Evolutionary conservation across 345 rosid genomes (phyloP), one percentile per base, ranked within the genome.

Genomic region (Mangifera indica): DNA sequence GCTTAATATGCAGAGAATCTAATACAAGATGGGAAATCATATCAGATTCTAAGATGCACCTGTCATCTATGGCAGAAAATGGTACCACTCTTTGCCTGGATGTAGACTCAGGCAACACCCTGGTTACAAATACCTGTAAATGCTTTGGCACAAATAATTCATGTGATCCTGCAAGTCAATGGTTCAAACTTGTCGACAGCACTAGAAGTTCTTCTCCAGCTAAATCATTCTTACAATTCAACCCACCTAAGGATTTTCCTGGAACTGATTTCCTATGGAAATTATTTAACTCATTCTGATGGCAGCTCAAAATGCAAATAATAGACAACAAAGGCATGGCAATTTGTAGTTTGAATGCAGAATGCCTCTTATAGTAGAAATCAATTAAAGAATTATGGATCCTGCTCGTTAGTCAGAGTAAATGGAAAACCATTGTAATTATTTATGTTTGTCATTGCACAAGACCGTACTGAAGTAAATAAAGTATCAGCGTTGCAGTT

Each of bases 1-100:
- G 88, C 42, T 60, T 78, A 2, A 73, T 76, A 5, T 92, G 98
- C 79, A 56, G 81, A 0, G 86, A 63, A 3, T 14, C 81, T 0
- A 60, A 68, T 72, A 86, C 97, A 2, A 83, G 57, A 71, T 96
- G 99, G 99, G 83, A 83, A 10, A 63, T 56, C 1, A 74, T 93
- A 55, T 88, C 99, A 0, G 97, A 91, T 60, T 93, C 99, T 3
- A 84, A 80, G 69, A 85, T 95, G 97, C 98, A 91, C 67, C 85
- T 95, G 0, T 81, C 96, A 10, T 74, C 94, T 0, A 81, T 45
- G 34, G 66, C 81, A 56, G 60, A 74, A 25, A 70, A 84, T 40
- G 88, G 88, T 13, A 70, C 82, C 1, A n/a, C 77, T 2, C 79
- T 88, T 61, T 95, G 99, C 86, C 81, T 93, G 56, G 98, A 95